Base-by-base conservation (phyloP, 805 yeast species). In the Monosporozyma yasuniensis region DNA sequence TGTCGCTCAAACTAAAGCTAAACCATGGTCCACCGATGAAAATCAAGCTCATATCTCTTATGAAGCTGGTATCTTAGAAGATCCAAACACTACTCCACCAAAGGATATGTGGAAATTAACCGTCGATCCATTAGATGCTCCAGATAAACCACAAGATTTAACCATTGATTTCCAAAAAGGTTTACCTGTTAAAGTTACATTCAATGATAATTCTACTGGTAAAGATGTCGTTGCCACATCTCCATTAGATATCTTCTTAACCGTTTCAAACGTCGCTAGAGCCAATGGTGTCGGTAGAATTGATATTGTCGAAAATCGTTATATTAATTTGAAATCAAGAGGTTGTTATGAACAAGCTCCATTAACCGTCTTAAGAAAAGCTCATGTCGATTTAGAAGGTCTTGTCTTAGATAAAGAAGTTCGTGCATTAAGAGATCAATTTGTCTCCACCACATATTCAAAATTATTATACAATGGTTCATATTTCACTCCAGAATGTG, bases 261-360 rank as follows among this genome's bases (percentile, higher is more conserved):
- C 89, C 58, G 96, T 96, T 54, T 91, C 93, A 71, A 81, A 89
- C 61, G 77, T 93, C 64, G 98, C 97, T 52, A 90, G 99, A 81
- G 89, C 96, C 77, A 90, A 93, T 70, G 99, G 99, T 78, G 96
- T 93, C 54, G 99, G 99, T 71, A 89, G 99, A 79, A 85, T 93
- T 69, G 99, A 93, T 75, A 93, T 93, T 66, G 99, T 93, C 58
- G 99, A 93, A 76, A 88, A 93, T 79, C 89, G 99, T 78, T 93
- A 93, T 72, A 93, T 93, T 65, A 98, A 98, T 71, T 85, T 93
- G 72, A 93, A 93, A 73, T 90, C 98, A 56, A 88, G 99, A 79
- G 99, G 99, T 52, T 93, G 99, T 78, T 93, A 93, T 76, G 99
- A 93, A 75, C 95, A 98, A 56, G 99, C 99, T 59, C 99, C 98